These are phyloP conservation scores for Kurtzmaniella quercitrusa DNA, from an alignment of 1,139 yeast species.

Conservation along the genomic window DNA sequence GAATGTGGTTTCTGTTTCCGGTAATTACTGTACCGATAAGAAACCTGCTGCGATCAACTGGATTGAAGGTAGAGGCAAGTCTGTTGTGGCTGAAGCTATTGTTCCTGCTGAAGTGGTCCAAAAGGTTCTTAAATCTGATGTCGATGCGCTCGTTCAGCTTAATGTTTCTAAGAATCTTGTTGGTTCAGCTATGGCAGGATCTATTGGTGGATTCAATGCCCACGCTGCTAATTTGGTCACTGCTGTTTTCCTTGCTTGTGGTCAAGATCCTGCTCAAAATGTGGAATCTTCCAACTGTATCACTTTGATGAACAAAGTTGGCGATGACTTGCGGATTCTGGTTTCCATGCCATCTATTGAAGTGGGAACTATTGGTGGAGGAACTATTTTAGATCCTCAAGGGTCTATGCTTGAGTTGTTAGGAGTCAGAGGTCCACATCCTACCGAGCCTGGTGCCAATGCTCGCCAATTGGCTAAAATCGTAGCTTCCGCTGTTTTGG, in stretches of 20 bases:
- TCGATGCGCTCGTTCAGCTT: conserved; percentile 85
- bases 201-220: conserved; percentile 96
- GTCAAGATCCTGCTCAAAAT: conserved; percentile 98
- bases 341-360: conserved; percentile 99
- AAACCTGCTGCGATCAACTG: conserved; percentile 98
- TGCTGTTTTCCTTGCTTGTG: conserved; percentile 90
- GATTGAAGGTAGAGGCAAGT: conserved; percentile 99
- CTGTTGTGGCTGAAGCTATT: conserved; percentile 95
- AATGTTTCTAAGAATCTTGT: conserved; percentile 84
- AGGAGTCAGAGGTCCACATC: conserved; percentile 95
- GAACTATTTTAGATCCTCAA: conserved; percentile 96
- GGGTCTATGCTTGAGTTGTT: conserved; percentile 91
- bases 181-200: conserved; percentile 98
- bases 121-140: conserved; percentile 85
- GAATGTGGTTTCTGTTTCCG: conserved; percentile 89
- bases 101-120: conserved; percentile 78
- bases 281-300: conserved; percentile 98
- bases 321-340: conserved; percentile 82
- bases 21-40: conserved; percentile 96
- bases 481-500: conserved; percentile 92
- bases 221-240: conserved; percentile 97
- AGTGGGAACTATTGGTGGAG: conserved; percentile 99
- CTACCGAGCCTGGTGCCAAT: conserved; percentile 89
- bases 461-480: conserved; percentile 94
- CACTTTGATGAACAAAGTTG: conserved; percentile 81